Percentiles rank a stretch among this genome's conserved stretches.
Conservation (phyloP, 169 alveolate species). For the Eimeria maxima region DNA sequence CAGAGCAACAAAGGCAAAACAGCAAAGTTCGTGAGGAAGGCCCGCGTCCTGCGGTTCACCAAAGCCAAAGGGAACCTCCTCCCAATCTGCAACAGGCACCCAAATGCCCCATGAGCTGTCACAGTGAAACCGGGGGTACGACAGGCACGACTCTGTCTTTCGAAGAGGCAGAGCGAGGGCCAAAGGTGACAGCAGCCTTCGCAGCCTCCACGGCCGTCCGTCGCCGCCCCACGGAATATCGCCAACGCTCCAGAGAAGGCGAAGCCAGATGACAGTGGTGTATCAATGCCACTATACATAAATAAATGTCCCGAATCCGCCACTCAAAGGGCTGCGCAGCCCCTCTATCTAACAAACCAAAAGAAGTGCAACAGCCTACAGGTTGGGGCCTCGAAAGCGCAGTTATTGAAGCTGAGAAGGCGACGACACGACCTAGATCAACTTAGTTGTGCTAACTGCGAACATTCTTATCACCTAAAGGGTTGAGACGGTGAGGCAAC, state of each 20-base stretch:
- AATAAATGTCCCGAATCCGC: not conserved
- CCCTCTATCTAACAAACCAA: not conserved
- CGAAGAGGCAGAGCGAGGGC: not conserved
- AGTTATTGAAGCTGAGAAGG: not conserved
- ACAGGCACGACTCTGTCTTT: not conserved
- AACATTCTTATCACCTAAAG: not conserved
- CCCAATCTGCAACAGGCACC: not conserved
- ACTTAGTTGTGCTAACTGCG: not conserved
- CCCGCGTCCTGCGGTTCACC: not conserved
- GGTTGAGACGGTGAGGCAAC: not conserved
- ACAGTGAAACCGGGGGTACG: not conserved
- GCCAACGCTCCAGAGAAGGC: not conserved
- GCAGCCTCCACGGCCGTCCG: not conserved
- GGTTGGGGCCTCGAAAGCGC: too few species aligned
- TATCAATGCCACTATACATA: not conserved
- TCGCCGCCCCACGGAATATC: not conserved
- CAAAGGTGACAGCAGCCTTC: not conserved
- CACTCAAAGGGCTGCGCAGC: not conserved
- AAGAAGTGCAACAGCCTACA: not conserved
- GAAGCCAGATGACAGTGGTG: not conserved
- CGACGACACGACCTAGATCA: not conserved
- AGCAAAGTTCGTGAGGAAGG: not conserved
- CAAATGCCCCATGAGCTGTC: not conserved
- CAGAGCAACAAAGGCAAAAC: not conserved
- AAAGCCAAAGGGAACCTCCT: not conserved